Percentiles rank a stretch among this genome's conserved stretches.
These are phyloP conservation scores for Paramecium sonneborni DNA, from an alignment of 73 alveolate species.

Conservation along the genomic window DNA sequence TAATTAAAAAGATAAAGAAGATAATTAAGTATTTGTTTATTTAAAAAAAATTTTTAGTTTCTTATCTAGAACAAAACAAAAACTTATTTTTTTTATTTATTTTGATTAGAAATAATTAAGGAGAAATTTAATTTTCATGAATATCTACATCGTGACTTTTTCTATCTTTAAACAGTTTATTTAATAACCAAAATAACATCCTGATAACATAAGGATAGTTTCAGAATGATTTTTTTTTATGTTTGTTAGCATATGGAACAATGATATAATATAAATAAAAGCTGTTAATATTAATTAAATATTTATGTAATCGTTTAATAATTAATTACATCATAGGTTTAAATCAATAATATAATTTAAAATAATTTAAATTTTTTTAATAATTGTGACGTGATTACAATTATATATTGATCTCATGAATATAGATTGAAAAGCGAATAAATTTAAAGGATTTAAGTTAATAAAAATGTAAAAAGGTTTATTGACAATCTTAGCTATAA, in stretches of 20 bases:
- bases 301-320: background rate
- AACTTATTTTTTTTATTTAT: no score
- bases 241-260: background rate
- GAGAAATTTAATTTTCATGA: no score
- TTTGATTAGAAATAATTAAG: no score
- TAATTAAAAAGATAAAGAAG: no score
- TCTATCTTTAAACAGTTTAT: no score
- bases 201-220: background rate
- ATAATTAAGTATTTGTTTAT: no score
- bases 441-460: background rate
- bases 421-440: background rate
- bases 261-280: background rate
- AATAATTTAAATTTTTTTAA: background rate
- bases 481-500: background rate
- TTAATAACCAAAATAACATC: no score
- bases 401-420: background rate
- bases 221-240: background rate
- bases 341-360: background rate
- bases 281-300: background rate
- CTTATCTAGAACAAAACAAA: no score
- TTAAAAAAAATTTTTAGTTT: no score
- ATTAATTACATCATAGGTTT: background rate
- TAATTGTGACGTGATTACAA: background rate
- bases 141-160: no score
- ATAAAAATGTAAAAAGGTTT: background rate